phyloP scores from a whole-genome alignment of 805 yeast species.

The Wickerhamomyces rabaulensis region DNA sequence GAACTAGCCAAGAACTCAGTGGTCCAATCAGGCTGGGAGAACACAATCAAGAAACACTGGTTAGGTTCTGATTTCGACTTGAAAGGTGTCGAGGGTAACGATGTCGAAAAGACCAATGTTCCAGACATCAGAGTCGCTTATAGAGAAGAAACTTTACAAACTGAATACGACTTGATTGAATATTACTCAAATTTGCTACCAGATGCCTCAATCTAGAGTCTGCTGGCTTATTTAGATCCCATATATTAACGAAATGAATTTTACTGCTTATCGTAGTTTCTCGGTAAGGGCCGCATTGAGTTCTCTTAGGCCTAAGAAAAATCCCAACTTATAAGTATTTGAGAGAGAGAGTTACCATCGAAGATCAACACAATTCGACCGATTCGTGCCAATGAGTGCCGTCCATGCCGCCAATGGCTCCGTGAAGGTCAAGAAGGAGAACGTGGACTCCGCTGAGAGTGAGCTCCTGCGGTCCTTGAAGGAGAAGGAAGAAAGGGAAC shows the following conservation, averaged over 20 bases:
- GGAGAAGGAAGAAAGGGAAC: neutral
- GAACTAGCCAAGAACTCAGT: slow-evolving; percentile 94
- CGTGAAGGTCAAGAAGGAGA: neutral
- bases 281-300: neutral
- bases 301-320: neutral
- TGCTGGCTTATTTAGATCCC: neutral
- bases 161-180: slow-evolving; percentile 65
- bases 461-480: neutral
- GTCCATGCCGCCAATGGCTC: neutral
- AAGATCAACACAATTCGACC: no score
- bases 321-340: no score
- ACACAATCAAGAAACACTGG: slow-evolving; percentile 86
- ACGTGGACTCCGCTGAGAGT: neutral
- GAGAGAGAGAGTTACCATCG: neutral
- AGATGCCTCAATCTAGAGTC: neutral
- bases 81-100: slow-evolving; percentile 75
- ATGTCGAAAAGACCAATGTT: slow-evolving; percentile 90
- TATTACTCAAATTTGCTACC: slow-evolving; percentile 38
- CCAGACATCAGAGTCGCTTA: slow-evolving; percentile 84
- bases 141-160: slow-evolving; percentile 72
- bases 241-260: no score
- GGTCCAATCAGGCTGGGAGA: slow-evolving; percentile 90
- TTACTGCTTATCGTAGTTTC: neutral
- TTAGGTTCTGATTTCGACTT: slow-evolving; percentile 59
- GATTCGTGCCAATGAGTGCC: no score